Evolutionary conservation across 495 filamentous ascomycete species (phyloP).

Genomic region (Lepidopterella palustris): DNA sequence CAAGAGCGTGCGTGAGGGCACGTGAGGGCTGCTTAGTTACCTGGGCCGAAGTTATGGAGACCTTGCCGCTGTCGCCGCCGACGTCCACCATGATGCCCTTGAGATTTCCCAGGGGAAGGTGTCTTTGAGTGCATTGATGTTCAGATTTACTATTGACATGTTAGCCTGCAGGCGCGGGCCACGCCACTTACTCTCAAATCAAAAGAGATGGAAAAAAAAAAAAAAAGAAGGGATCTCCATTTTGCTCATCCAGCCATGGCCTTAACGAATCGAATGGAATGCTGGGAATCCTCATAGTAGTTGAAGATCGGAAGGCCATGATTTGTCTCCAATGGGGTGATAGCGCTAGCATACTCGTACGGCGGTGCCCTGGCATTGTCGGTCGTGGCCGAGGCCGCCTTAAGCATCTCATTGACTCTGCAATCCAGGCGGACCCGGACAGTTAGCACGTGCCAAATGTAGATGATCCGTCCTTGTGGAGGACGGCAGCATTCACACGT

Average conservation of each 20-base stretch:
- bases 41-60: conserved; percentile 22
- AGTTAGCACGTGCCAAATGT: not conserved
- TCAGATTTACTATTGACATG: not conserved
- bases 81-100: conserved; percentile 29
- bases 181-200: not conserved
- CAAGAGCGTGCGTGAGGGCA: not conserved
- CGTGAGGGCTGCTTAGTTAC: conserved; percentile 12
- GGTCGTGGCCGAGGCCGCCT: conserved; percentile 24
- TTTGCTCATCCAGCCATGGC: conserved; percentile 29
- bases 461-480: no score
- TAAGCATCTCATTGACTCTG: conserved; percentile 33
- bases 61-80: conserved; percentile 20
- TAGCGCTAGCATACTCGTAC: conserved; percentile 3
- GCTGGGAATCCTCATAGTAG: conserved; percentile 30
- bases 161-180: not conserved
- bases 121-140: conserved; percentile 16
- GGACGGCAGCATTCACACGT: not conserved
- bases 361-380: conserved; percentile 7
- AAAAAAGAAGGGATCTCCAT: conserved; percentile 5
- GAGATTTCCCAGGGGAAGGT: conserved; percentile 24
- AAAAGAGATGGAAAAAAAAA: not conserved
- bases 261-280: conserved; percentile 13
- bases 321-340: conserved; percentile 26
- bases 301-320: conserved; percentile 26
- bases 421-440: no score